These are phyloP conservation scores for Zopfia rhizophila DNA, from an alignment of 2,329 filamentous ascomycete species.

Conservation along the genomic window DNA sequence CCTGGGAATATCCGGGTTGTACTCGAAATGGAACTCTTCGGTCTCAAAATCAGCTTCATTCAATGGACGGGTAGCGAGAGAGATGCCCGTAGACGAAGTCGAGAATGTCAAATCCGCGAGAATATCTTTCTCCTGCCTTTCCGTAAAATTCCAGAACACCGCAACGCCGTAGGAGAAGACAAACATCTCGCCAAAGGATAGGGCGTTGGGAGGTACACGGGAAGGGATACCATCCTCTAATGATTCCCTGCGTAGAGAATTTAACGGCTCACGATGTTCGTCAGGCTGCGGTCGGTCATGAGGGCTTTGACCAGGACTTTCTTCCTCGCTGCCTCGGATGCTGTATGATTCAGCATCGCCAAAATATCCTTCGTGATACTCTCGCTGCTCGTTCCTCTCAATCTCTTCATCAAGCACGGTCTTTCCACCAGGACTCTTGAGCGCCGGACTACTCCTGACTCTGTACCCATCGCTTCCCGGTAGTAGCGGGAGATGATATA, in stretches of 20 bases:
- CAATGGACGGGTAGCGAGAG: slow-evolving; percentile 81
- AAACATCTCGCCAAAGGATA: slow-evolving; percentile 93
- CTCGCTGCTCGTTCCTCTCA: slow-evolving; percentile 87
- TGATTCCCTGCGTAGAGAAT: slow-evolving; percentile 13
- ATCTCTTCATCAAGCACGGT: slow-evolving; percentile 95
- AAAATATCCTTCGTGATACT: slow-evolving; percentile 92
- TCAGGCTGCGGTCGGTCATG: slow-evolving; percentile 19
- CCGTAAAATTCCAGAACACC: slow-evolving; percentile 99
- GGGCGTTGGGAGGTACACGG: slow-evolving; percentile 74
- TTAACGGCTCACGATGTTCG: slow-evolving; percentile 11
- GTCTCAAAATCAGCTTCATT: slow-evolving; percentile 94
- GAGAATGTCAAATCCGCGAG: slow-evolving; percentile 94
- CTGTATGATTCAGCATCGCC: slow-evolving; percentile 73
- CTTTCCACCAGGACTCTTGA: slow-evolving; percentile 93
- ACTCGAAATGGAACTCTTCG: slow-evolving; percentile 98
- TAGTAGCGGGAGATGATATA: slow-evolving; percentile 91
- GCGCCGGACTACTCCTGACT: slow-evolving; percentile 86
- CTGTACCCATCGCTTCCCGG: slow-evolving; percentile 88
- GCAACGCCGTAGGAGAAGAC: slow-evolving; percentile 97
- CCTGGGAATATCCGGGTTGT: slow-evolving; percentile 84
- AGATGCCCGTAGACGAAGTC: slow-evolving; percentile 70
- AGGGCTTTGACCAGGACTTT: slow-evolving; percentile 35
- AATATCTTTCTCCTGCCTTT: slow-evolving; percentile 95
- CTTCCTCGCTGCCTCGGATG: slow-evolving; percentile 47
- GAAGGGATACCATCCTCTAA: slow-evolving; percentile 49